phyloP scores from a whole-genome alignment of 2,329 filamentous ascomycete genomes.

The Endothia cerciana region DNA sequence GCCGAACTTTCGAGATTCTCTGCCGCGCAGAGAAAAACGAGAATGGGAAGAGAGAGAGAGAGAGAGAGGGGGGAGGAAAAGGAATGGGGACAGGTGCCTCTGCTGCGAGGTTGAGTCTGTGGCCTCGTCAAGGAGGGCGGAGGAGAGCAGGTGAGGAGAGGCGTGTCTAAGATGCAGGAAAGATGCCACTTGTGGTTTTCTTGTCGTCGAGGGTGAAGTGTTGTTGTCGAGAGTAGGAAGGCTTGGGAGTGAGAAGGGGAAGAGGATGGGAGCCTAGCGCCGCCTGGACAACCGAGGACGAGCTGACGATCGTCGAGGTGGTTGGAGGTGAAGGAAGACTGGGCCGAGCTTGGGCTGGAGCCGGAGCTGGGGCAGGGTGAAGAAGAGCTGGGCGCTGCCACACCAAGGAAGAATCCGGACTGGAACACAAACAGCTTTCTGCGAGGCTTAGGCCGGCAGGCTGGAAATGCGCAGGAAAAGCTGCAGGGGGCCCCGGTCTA shows the following conservation, averaged over 20 bases:
- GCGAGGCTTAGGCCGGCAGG: too few species aligned
- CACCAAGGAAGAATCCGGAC: conserved; percentile 3
- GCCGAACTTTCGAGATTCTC: conserved; percentile 14
- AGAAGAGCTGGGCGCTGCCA: background rate
- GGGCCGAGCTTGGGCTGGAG: background rate
- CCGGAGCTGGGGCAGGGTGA: background rate
- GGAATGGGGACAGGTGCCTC: background rate
- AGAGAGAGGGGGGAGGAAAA: background rate
- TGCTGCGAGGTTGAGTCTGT: background rate
- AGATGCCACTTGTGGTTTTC: background rate
- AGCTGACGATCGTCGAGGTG: background rate
- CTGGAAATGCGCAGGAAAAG: background rate
- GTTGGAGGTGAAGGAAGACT: background rate
- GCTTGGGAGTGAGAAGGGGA: background rate
- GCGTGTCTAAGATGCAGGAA: conserved; percentile 2
- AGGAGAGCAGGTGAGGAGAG: background rate
- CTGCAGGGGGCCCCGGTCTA: conserved; percentile 6
- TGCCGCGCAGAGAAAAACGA: background rate
- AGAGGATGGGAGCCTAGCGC: background rate
- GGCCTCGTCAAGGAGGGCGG: background rate
- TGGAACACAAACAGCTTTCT: background rate
- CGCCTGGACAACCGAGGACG: conserved; percentile 1
- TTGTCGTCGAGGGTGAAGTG: background rate
- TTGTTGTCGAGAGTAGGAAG: background rate
- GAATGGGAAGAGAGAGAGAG: background rate